phyloP scores from a whole-genome alignment of 495 filamentous ascomycete genomes.

The Chlorociboria aeruginascens region DNA sequence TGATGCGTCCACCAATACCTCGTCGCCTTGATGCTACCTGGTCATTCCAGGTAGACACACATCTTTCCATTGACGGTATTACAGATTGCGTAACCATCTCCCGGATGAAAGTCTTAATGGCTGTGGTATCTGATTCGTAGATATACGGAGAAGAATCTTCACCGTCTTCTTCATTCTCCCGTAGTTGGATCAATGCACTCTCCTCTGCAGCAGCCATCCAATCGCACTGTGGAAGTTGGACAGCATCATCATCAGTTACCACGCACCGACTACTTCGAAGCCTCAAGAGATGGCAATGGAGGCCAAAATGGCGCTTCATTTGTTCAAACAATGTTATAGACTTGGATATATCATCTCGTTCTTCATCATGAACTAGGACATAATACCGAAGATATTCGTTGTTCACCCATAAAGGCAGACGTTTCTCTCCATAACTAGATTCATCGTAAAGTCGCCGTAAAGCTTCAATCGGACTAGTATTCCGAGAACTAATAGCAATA shows the following conservation, averaged over 20 bases:
- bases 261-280: conserved; percentile 75
- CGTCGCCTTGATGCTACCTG: conserved; percentile 84
- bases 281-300: conserved; percentile 87
- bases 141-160: conserved; percentile 65
- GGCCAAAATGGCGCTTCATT: conserved; percentile 93
- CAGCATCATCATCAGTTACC: conserved; percentile 85
- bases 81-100: conserved; percentile 90
- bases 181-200: conserved; percentile 52
- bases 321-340: conserved; percentile 84
- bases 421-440: conserved; percentile 53
- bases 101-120: conserved; percentile 75
- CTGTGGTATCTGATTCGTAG: conserved; percentile 82
- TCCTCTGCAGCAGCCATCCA: conserved; percentile 88
- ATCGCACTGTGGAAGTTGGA: conserved; percentile 64
- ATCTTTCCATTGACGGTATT: conserved; percentile 88
- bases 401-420: conserved; percentile 70
- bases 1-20: conserved; percentile 78
- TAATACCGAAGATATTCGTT: conserved; percentile 90
- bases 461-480: conserved; percentile 67
- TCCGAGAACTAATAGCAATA: conserved; percentile 86
- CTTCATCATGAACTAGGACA: conserved; percentile 94
- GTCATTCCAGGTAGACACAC: conserved; percentile 87
- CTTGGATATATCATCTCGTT: conserved; percentile 79
- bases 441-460: conserved; percentile 69
- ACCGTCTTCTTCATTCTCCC: conserved; percentile 47